Evolutionary conservation across 2,329 filamentous ascomycete species (phyloP).

Genomic region (Aspergillus latus): DNA sequence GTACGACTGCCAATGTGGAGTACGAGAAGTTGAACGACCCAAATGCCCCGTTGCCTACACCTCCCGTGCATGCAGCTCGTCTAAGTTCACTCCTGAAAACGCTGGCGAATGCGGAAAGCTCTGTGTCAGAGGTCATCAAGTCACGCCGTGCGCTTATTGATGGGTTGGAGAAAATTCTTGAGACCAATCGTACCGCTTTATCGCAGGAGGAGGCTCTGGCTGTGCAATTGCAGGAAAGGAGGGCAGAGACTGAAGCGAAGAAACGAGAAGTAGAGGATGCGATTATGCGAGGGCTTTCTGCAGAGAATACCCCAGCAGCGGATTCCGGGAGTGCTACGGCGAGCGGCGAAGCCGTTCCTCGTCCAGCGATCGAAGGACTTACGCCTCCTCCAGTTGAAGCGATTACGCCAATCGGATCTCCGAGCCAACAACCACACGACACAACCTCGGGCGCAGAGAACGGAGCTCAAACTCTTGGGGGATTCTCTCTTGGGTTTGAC

Average conservation of each 20-base stretch:
- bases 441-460: slow-evolving; percentile 29
- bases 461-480: slow-evolving; percentile 17
- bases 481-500: slow-evolving; percentile 24
- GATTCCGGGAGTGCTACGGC: slow-evolving; percentile 37
- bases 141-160: slow-evolving; percentile 74
- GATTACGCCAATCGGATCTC: slow-evolving; percentile 54
- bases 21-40: slow-evolving; percentile 81
- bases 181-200: slow-evolving; percentile 68
- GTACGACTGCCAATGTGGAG: slow-evolving; percentile 73
- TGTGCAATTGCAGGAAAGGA: slow-evolving; percentile 65
- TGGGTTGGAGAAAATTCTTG: slow-evolving; percentile 78
- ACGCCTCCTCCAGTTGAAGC: slow-evolving; percentile 72
- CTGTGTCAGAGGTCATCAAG: slow-evolving; percentile 85
- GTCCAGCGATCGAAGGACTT: slow-evolving; percentile 80
- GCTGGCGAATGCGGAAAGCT: slow-evolving; percentile 82
- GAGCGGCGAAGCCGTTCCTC: slow-evolving; percentile 38
- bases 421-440: slow-evolving; percentile 37
- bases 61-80: slow-evolving; percentile 87
- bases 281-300: slow-evolving; percentile 80
- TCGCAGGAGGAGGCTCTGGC: slow-evolving; percentile 67
- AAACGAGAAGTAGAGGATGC: slow-evolving; percentile 87
- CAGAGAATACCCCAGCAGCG: slow-evolving; percentile 54
- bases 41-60: slow-evolving; percentile 66
- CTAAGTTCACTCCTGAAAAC: slow-evolving; percentile 87
- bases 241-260: slow-evolving; percentile 71